These are phyloP conservation scores for Tubosaeta sp. DNA, from an alignment of 768 basidiomycete species.

Conservation along the genomic window DNA sequence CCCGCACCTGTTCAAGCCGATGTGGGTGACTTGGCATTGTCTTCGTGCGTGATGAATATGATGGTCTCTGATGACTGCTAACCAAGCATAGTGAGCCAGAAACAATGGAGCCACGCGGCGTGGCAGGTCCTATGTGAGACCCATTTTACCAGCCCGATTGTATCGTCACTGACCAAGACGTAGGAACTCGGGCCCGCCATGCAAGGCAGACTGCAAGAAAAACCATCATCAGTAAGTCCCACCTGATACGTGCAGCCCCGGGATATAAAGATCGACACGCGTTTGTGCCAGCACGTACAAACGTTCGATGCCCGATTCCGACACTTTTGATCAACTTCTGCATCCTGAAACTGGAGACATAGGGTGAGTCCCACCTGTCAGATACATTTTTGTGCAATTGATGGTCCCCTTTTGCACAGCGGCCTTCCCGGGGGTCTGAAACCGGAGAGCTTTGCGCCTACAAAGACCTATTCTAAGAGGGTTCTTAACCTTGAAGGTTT, in stretches of 20 bases:
- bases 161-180: not conserved
- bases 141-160: not conserved
- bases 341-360: not conserved
- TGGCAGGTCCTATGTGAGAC: not conserved
- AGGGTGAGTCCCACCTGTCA: not conserved
- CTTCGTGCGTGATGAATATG: not conserved
- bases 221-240: too few relatives aligned
- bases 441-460: not conserved
- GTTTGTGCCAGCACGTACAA: not conserved
- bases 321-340: not conserved
- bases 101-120: not conserved
- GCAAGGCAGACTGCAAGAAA: too few relatives aligned
- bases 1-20: not conserved
- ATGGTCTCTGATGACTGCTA: not conserved
- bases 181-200: not conserved
- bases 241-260: too few relatives aligned
- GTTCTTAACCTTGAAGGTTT: not conserved
- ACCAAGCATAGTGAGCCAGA: not conserved
- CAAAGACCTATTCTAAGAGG: not conserved
- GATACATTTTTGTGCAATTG: not conserved
- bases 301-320: not conserved
- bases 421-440: not conserved
- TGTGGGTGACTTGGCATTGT: not conserved
- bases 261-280: too few relatives aligned
- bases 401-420: not conserved